Base-by-base conservation (phyloP, 2,329 filamentous ascomycete genomes). In the Keithomyces neogunnii region DNA sequence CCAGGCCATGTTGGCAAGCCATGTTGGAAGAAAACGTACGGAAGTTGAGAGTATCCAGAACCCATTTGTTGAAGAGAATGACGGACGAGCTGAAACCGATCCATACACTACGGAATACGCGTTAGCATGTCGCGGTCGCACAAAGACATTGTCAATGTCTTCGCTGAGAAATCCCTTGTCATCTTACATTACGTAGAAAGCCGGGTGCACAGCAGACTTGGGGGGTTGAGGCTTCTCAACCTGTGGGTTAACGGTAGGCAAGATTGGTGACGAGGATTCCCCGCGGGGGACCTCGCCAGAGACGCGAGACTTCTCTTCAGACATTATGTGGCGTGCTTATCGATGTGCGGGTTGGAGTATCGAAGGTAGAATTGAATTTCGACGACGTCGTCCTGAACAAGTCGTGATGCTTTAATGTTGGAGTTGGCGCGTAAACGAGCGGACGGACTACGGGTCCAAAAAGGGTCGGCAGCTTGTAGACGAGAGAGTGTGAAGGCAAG, bases 41-140 rank as follows among this genome's bases (percentile, higher is more conserved):
- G 76, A 96, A 96, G 57, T 88, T 80, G 56, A 86, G 79, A 39
- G 86, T 91, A 63, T 92, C 85, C 56, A 97, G 80, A 63, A 99
- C 89, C 83, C 89, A 96, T 82, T 99, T 99, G 84, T 99, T 97
- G 85, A 96, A 97, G 56, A 99, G 78, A 68, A 99, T 99, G 66
- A 97, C 90, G 62, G 86, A 89, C 43, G 90, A 96, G 65, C 89
- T 95, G 69, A 96, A 78, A 53, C 84, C 76, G 66, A 99, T 97
- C 93, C 93, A 99, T 60, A 84, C 77, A 62, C 91, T 96, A 69
- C 42, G 49, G 32, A n/a, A 32, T 33, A 38, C 13, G 9, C 30
- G 40, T 44, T 5, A 44, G 40, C 40, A 19, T 19, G 19, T 19
- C 19, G 19, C 19, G 19, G 19, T 19, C 19, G 19, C 19, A 19